phyloP scores from a whole-genome alignment of 805 yeast species.

The Candida easanensis region DNA sequence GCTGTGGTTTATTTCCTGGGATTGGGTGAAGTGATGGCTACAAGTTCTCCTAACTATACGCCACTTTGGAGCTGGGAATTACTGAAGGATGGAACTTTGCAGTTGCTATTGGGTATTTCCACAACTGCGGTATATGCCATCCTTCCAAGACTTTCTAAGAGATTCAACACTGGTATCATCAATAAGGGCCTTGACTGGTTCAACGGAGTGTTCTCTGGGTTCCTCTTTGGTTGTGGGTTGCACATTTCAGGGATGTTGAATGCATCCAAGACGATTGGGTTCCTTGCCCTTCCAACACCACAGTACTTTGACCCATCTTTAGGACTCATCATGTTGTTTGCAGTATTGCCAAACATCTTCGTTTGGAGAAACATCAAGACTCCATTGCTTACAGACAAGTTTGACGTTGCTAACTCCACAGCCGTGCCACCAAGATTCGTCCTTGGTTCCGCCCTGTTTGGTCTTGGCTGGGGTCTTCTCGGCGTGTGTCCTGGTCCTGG shows the following conservation, averaged over 20 bases:
- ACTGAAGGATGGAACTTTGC: constrained; percentile 3
- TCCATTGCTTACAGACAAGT: constrained; percentile 25
- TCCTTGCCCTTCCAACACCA: constrained; percentile 36
- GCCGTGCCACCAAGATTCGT: constrained; percentile 32
- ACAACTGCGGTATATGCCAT: constrained; percentile 23
- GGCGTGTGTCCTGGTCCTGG: constrained; percentile 59
- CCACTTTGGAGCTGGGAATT: constrained; percentile 6
- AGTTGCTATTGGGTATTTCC: constrained; percentile 5
- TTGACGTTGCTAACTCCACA: constrained; percentile 26
- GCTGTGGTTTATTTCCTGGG: constrained; percentile 10
- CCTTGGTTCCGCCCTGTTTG: constrained; percentile 43
- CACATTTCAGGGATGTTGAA: constrained; percentile 45
- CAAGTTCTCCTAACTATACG: constrained; percentile 8
- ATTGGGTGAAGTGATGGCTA: constrained; percentile 2
- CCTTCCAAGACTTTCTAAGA: constrained; percentile 26
- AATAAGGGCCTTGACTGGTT: not conserved
- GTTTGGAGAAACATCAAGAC: constrained; percentile 30
- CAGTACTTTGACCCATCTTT: constrained; percentile 47
- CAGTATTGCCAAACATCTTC: constrained; percentile 43
- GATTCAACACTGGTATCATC: not conserved
- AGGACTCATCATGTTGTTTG: constrained; percentile 39
- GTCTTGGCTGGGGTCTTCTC: constrained; percentile 50
- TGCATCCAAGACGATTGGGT: constrained; percentile 44
- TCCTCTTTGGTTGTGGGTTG: constrained; percentile 45
- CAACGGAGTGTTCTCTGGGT: constrained; percentile 29